Percentiles rank a stretch among this genome's conserved stretches.
These are phyloP conservation scores for Gynandropsis gynandra DNA, from an alignment of 345 rosid genomes.

Conservation along the genomic window DNA sequence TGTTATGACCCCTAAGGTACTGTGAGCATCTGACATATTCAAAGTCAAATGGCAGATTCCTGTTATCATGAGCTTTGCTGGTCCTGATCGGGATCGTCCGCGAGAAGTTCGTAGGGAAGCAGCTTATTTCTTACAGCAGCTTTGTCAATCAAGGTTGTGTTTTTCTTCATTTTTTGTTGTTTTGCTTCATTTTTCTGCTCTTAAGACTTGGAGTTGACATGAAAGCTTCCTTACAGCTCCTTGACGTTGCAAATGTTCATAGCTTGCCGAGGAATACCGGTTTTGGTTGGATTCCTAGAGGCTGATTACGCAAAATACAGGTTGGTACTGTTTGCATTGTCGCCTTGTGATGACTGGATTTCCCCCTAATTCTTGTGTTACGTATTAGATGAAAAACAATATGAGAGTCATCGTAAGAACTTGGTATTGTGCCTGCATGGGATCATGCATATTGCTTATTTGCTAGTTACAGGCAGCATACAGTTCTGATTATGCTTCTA, in stretches of 20 bases:
- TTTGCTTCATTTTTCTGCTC: constrained; percentile 4
- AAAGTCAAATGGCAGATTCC: constrained; percentile 58
- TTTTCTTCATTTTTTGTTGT: constrained; percentile 9
- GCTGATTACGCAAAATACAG: constrained; percentile 95
- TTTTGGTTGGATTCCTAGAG: constrained; percentile 91
- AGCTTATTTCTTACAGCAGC: constrained; percentile 88
- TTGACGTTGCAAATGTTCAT: constrained; percentile 98
- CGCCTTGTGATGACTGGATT: constrained; percentile 15
- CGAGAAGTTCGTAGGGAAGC: constrained; percentile 95
- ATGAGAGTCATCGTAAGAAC: constrained; percentile 5
- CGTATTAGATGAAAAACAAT: constrained; percentile 4
- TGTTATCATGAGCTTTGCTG: constrained; percentile 65
- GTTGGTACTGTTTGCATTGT: constrained; percentile 34
- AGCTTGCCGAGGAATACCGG: constrained; percentile 93
- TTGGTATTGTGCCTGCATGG: not conserved
- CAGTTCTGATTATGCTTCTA: not conserved
- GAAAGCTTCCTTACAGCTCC: constrained; percentile 47
- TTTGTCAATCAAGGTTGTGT: constrained; percentile 86
- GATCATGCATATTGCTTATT: constrained; percentile 11
- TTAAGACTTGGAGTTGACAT: constrained; percentile 26
- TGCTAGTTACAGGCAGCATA: constrained; percentile 10
- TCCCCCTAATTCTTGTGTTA: not conserved
- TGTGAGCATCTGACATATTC: constrained; percentile 7
- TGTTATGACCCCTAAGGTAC: constrained; percentile 1
- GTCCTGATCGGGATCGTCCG: constrained; percentile 57